These are phyloP conservation scores for Blepharisma japonicum DNA, from an alignment of 73 alveolate species.

Conservation along the genomic window DNA sequence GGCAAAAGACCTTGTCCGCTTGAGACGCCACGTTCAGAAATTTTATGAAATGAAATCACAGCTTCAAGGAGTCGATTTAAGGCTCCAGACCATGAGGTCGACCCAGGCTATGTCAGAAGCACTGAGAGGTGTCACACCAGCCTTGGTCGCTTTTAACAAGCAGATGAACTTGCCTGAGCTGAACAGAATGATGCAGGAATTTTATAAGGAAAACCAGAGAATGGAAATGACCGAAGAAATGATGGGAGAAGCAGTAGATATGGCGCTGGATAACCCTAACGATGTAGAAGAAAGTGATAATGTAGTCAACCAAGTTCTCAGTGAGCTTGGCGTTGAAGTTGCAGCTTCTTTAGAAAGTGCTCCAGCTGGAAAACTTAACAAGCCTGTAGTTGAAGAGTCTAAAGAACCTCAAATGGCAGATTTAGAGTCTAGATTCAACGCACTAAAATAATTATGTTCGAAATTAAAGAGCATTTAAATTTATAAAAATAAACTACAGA, in stretches of 20 bases:
- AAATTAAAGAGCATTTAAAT: too few relatives aligned
- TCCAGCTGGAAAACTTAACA: neutral
- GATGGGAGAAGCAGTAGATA: conserved; percentile 65
- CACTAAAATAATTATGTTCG: too few relatives aligned
- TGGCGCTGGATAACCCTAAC: conserved; percentile 52
- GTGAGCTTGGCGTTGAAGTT: conserved; percentile 61
- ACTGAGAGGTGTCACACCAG: conserved; percentile 45
- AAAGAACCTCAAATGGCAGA: conserved; percentile 14
- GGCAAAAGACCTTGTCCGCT: conserved; percentile 64
- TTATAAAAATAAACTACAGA: too few relatives aligned
- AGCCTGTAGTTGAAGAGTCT: conserved; percentile 30
- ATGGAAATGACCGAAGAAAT: conserved; percentile 53
- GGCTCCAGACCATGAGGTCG: conserved; percentile 59
- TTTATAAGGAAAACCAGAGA: conserved; percentile 48
- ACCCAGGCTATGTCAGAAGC: conserved; percentile 53
- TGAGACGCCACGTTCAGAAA: conserved; percentile 49
- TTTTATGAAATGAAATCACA: conserved; percentile 45
- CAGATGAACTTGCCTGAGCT: conserved; percentile 51
- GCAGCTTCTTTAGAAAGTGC: conserved; percentile 5
- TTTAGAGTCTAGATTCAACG: too few relatives aligned
- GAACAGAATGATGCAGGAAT: conserved; percentile 42
- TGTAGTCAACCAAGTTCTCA: conserved; percentile 48
- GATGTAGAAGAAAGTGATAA: conserved; percentile 62
- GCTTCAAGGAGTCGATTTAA: conserved; percentile 57
- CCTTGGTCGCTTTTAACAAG: conserved; percentile 51